These are phyloP conservation scores for Quercus suber DNA, from an alignment of 306 rosid genomes.

Conservation along the genomic window DNA sequence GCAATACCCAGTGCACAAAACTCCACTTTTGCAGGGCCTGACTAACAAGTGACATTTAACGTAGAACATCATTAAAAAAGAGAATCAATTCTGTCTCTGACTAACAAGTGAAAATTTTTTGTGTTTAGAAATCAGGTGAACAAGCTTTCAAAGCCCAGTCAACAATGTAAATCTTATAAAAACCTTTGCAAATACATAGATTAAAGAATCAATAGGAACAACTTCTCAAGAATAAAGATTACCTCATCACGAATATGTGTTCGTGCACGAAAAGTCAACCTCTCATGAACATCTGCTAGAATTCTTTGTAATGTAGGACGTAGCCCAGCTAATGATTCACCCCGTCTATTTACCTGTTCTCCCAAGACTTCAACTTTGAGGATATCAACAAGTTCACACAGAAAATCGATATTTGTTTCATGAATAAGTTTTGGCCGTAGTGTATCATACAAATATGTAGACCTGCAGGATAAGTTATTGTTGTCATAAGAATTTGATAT, in stretches of 20 bases:
- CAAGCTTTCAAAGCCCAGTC: constrained; percentile 6
- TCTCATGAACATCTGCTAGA: constrained; percentile 95
- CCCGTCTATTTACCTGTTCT: constrained; percentile 68
- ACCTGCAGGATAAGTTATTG: constrained; percentile 54
- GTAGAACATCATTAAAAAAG: not conserved
- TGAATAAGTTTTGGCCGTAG: constrained; percentile 93
- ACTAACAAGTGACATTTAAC: not conserved
- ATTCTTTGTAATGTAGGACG: constrained; percentile 90
- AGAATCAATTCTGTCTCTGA: constrained; percentile 1
- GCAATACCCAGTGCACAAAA: too few species aligned
- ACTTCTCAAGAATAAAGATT: constrained; percentile 15
- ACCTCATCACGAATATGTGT: constrained; percentile 96
- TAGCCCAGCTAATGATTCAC: constrained; percentile 84
- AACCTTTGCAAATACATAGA: not conserved
- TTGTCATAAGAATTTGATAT: constrained; percentile 8
- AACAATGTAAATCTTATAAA: not conserved
- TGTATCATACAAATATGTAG: constrained; percentile 85
- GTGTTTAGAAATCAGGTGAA: not conserved
- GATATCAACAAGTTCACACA: constrained; percentile 95
- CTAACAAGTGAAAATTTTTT: not conserved
- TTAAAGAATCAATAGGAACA: constrained; percentile 2
- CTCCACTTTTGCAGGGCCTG: too few species aligned
- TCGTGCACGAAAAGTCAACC: constrained; percentile 94
- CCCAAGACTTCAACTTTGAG: constrained; percentile 91
- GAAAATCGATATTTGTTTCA: constrained; percentile 87